Conservation (phyloP, 257 asterid species). For the Rehmannia glutinosa region DNA sequence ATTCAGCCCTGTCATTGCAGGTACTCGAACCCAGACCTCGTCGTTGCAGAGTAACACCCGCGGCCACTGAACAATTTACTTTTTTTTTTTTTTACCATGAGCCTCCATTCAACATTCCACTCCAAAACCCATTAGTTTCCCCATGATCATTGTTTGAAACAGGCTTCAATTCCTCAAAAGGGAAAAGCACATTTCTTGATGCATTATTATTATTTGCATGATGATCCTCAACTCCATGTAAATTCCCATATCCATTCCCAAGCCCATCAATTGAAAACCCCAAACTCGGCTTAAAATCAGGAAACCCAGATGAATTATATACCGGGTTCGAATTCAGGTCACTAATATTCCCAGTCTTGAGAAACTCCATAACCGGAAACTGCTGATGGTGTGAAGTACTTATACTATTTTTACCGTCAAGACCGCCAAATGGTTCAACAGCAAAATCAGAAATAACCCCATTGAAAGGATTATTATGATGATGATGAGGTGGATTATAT, state of each 20-base stretch:
- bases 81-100: conserved; percentile 27
- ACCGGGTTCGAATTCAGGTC: conserved; percentile 26
- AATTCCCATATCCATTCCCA: conserved; percentile 25
- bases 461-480: not conserved
- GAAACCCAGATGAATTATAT: conserved; percentile 28
- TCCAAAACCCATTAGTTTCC: conserved; percentile 48
- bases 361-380: conserved; percentile 35
- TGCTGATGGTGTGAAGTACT: not conserved
- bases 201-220: not conserved
- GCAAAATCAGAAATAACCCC: conserved; percentile 29
- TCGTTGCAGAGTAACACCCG: no score
- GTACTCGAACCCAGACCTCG: no score
- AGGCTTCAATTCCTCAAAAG: conserved; percentile 55
- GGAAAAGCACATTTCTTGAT: conserved; percentile 37
- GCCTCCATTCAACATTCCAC: conserved; percentile 52
- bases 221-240: conserved; percentile 27
- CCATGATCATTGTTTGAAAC: conserved; percentile 9
- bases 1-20: no score
- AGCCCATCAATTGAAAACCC: conserved; percentile 53
- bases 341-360: conserved; percentile 22
- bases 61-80: no score
- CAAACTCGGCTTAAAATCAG: conserved; percentile 41
- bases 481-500: conserved; percentile 26
- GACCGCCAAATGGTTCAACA: conserved; percentile 3
- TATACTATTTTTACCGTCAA: not conserved